Percentiles rank a stretch among this genome's conserved stretches.
phyloP scores from a whole-genome alignment of 768 basidiomycete genomes.

The Xerocomellus intermedius region DNA sequence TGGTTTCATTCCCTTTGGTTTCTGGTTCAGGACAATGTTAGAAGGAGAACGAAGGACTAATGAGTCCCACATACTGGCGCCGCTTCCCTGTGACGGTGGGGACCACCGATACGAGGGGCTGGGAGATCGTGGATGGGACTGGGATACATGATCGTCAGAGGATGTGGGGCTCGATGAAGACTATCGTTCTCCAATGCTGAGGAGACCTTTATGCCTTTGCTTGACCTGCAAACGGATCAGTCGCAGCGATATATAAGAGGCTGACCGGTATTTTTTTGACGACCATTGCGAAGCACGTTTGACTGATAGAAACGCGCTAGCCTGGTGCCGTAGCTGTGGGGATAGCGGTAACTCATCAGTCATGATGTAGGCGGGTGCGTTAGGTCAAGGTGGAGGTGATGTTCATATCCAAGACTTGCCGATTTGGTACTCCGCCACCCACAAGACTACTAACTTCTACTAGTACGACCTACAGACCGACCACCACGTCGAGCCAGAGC shows the following conservation, averaged over 20 bases:
- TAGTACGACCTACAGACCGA: conserved; percentile 6
- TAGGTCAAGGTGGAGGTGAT: conserved; percentile 30
- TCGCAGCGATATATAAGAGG: conserved; percentile 27
- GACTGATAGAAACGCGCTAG: conserved; percentile 30
- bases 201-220: conserved; percentile 11
- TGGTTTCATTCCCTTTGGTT: conserved; percentile 17
- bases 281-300: conserved; percentile 26
- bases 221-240: conserved; percentile 14
- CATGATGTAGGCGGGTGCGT: conserved; percentile 24
- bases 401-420: conserved; percentile 30
- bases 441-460: not conserved
- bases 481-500: conserved; percentile 17
- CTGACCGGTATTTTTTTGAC: conserved; percentile 24
- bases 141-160: conserved; percentile 10
- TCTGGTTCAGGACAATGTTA: conserved; percentile 21
- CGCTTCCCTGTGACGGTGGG: conserved; percentile 20
- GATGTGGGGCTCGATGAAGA: conserved; percentile 3
- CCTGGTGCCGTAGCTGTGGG: conserved; percentile 36
- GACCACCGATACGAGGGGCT: conserved; percentile 1
- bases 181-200: conserved; percentile 10
- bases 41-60: conserved; percentile 6
- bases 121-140: conserved; percentile 14
- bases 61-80: conserved; percentile 19
- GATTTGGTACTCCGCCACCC: conserved; percentile 35
- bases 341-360: conserved; percentile 23